Conservation (phyloP, 2,329 filamentous ascomycete genomes). For the Colletotrichum kahawae region DNA sequence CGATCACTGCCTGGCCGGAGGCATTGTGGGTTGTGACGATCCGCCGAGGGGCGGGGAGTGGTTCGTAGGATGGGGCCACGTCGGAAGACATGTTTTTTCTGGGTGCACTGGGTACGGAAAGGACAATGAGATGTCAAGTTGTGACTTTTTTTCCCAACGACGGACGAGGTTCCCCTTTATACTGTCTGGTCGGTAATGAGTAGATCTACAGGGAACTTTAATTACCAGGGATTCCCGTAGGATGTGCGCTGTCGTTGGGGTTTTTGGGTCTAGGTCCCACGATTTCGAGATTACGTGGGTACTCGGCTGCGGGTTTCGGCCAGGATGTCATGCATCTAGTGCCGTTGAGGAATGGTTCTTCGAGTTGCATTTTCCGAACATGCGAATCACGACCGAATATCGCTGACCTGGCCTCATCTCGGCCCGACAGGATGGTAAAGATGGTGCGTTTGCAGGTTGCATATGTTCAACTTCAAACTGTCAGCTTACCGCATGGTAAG, state of each 20-base stretch:
- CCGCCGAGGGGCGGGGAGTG: not conserved
- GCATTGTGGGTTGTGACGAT: slow-evolving; percentile 37
- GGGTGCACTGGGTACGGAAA: not conserved
- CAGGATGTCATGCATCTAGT: not conserved
- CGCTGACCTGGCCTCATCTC: not conserved
- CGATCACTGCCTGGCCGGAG: slow-evolving; percentile 37
- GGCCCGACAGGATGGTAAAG: not conserved
- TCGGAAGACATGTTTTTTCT: not conserved
- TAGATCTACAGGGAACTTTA: not conserved
- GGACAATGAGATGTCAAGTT: not conserved
- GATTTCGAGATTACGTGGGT: not conserved
- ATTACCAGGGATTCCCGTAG: not conserved
- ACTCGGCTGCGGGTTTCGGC: not conserved
- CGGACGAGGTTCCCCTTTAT: not conserved
- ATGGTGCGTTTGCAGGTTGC: not conserved
- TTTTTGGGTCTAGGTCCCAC: not conserved
- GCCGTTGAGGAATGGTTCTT: not conserved
- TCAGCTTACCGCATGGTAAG: not conserved
- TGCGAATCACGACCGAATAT: not conserved
- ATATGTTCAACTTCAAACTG: not conserved
- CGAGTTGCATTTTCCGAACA: not conserved
- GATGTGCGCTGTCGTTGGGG: not conserved
- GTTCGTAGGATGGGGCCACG: not conserved
- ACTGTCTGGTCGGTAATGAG: not conserved
- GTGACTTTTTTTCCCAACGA: not conserved